Base-by-base conservation (phyloP, 495 filamentous ascomycete genomes). In the Annulohypoxylon nitens region DNA sequence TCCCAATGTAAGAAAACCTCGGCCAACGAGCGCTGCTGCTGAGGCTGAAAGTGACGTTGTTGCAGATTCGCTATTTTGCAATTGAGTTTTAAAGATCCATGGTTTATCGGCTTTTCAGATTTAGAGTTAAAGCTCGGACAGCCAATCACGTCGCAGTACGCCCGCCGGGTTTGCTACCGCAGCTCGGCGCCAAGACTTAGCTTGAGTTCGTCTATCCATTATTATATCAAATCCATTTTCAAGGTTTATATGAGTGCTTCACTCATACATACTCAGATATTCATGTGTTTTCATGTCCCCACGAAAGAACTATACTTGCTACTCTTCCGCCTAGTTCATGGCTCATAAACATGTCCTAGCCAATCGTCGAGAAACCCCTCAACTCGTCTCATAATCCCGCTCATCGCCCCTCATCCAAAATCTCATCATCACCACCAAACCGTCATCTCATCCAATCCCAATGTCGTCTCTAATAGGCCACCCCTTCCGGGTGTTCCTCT, bases 401-500 rank as follows among this genome's bases (percentile, higher is more conserved):
- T 18, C 51, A 45, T 47, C 20, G 16, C 53, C 60, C 47, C 67
- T 47, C 47, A 69, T 23, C 41, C 26, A 16, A 45, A 48, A 50
- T 14, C 18, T n/a, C 39, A 50, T 14, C 39, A 43, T 14, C 39
- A 43, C 54, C 10, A 39, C 26, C 25, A 53, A 16, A n/a, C n/a
- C n/a, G n/a, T 37, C 54, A 12, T 64, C 55, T 39, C 36, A 39
- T 12, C 8, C 36, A 39, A 39, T 14, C 36, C n/a, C n/a, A n/a
- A n/a, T 65, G 65, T 59, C 66, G 0, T 25, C 60, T 55, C 61
- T 73, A 64, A 67, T 75, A 51, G 78, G 80, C 64, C 79, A 85
- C 64, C 82, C 81, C 60, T 63, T 83, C 66, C 83, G 81, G 45
- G 74, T 82, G 18, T 54, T 77, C 47, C 57, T 80, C 63, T 70